These are phyloP conservation scores for Blastobotrys buckinghamii DNA, from an alignment of 1,139 yeast genomes.

Conservation along the genomic window DNA sequence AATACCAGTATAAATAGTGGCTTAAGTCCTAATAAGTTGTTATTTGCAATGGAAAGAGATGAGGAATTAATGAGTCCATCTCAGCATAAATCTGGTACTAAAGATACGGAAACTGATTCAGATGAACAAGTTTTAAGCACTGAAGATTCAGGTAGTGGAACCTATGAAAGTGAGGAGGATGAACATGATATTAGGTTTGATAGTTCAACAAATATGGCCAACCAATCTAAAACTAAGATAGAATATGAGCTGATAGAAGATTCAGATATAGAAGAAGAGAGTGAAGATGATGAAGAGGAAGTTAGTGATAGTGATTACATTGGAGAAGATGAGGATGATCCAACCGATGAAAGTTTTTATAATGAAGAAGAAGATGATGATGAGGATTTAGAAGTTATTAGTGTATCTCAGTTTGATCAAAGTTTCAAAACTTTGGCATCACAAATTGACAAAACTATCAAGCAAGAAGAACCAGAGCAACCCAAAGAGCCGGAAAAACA, in stretches of 20 bases:
- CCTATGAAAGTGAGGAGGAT: background rate
- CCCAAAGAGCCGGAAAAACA: conserved; percentile 39
- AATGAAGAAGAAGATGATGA: background rate
- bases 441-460: conserved; percentile 29
- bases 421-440: background rate
- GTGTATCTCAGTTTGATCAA: background rate
- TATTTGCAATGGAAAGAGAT: background rate
- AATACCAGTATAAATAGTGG: background rate
- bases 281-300: background rate
- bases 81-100: background rate
- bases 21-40: background rate
- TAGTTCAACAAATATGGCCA: no score
- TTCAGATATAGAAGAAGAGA: background rate
- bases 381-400: background rate
- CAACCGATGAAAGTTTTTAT: background rate
- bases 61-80: background rate
- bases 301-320: background rate
- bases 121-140: no score
- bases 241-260: background rate
- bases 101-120: no score
- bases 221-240: no score
- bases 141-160: background rate
- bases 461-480: conserved; percentile 29
- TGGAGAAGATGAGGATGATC: background rate
- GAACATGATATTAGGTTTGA: no score